Base-by-base conservation (phyloP, 805 yeast genomes). In the Hanseniaspora clermontiae region DNA sequence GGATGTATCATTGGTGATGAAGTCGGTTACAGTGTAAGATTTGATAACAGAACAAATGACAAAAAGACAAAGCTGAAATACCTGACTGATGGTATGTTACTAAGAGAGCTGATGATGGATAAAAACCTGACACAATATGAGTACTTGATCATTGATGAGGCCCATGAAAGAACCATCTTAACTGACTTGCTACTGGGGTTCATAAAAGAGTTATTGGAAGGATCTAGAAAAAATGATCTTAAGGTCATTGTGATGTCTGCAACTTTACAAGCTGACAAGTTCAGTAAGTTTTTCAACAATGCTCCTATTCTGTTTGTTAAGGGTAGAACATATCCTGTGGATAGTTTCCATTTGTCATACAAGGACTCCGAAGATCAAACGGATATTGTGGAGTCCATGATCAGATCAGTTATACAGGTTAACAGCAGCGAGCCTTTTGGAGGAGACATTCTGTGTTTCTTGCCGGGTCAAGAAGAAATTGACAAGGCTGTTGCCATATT, bases 391-490 rank as follows among this genome's bases (percentile, higher is more conserved):
- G 97, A 89, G 64, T 77, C 87, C 1, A 74, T 83, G 64, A 79
- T 87, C 12, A 79, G 84, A 61, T 73, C 90, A 1, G 81, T 87
- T 12, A 77, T 86, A 2, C 96, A 89, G 65, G 73, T 90, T 14
- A 90, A 93, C 65, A 74, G 77, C 61, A 73, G 84, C 8, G 96
- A 93, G 66, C 86, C 79, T 17, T 51, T 65, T 37, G 77, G 78
- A 36, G 98, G 99, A 48, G 98, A 93, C 67, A 79, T 93, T n/a
- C 70, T 93, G 32, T 91, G 91, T 55, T 93, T 93, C 65, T 71
- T 93, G 55, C 90, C 97, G 0, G 98, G 98, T 60, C 98, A 93
- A 68, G 98, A 93, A 65, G 98, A 93, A 65, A 93, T 93, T 67
- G 98, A 93, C 66, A 84, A 84, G 62, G 83, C 86, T 14, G 88